Conservation (phyloP, 768 basidiomycete genomes). For the Tephrocybe sp. region DNA sequence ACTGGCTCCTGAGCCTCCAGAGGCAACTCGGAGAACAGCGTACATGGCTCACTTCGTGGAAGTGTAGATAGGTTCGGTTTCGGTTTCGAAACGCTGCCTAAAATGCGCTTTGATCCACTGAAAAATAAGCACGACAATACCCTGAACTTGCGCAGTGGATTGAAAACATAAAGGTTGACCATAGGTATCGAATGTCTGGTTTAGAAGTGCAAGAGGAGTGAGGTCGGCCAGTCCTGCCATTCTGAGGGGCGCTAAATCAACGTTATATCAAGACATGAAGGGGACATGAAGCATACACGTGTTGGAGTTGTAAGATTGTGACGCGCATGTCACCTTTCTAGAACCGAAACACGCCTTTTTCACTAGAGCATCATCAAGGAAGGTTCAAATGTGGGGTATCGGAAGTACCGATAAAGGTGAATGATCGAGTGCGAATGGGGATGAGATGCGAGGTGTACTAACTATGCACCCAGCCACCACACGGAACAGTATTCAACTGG, state of each 20-base stretch:
- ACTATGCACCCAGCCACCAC: no score
- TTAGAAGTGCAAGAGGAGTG: conserved; percentile 15
- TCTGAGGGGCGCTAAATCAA: conserved; percentile 5
- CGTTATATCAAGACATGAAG: conserved; percentile 25
- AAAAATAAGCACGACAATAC: conserved; percentile 30
- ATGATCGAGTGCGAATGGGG: background rate
- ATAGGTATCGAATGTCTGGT: conserved; percentile 22
- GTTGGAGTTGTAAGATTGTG: conserved; percentile 17
- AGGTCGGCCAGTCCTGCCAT: conserved; percentile 10
- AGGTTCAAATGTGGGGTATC: background rate
- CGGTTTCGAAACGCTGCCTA: conserved; percentile 17
- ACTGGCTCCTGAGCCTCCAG: conserved; percentile 7
- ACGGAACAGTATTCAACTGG: no score
- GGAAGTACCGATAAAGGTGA: background rate
- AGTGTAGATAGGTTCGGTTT: conserved; percentile 9
- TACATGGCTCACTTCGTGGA: conserved; percentile 16
- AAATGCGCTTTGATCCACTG: conserved; percentile 32
- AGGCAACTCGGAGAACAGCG: conserved; percentile 8
- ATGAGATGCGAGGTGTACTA: no score
- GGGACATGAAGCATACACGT: conserved; percentile 41
- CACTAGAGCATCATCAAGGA: background rate
- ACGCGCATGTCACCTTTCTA: conserved; percentile 10
- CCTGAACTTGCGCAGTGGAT: conserved; percentile 36
- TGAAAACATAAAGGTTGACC: conserved; percentile 38
- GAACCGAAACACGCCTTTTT: conserved; percentile 8